Percentiles rank a stretch among this genome's conserved stretches.
Conservation (phyloP, 2,329 filamentous ascomycete species). For the Hyphodiscus sp. region DNA sequence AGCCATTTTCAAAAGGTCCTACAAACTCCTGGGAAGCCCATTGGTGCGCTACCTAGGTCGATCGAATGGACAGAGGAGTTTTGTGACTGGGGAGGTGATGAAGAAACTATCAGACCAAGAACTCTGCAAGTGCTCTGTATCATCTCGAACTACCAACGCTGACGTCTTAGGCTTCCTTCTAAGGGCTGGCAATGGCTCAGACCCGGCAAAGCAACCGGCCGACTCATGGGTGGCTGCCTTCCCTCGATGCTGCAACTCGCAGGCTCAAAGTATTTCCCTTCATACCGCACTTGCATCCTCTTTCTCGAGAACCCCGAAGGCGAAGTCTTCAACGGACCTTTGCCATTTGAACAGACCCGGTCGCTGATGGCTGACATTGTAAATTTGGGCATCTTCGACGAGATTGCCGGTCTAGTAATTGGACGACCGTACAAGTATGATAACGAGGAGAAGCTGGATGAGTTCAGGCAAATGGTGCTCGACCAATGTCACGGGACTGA, state of each 20-base stretch:
- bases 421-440: not conserved
- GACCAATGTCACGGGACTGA: not conserved
- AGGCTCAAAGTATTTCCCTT: not conserved
- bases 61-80: not conserved
- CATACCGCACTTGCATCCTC: not conserved
- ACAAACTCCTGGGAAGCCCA: not conserved
- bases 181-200: not conserved
- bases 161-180: not conserved
- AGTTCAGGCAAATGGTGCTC: not conserved
- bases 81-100: not conserved
- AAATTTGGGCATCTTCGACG: not conserved
- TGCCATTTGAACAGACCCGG: not conserved
- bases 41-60: not conserved
- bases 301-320: not conserved
- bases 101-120: not conserved
- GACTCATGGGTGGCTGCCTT: not conserved
- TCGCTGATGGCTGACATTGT: not conserved
- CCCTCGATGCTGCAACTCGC: not conserved
- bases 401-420: not conserved
- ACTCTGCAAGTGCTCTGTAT: not conserved
- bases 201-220: not conserved
- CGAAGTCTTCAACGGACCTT: not conserved
- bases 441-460: not conserved
- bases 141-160: not conserved
- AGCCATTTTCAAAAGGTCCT: constrained; percentile 18